Evolutionary conservation across 2,329 filamentous ascomycete genomes (phyloP).

Genomic region (Elsinoe necatrix): DNA sequence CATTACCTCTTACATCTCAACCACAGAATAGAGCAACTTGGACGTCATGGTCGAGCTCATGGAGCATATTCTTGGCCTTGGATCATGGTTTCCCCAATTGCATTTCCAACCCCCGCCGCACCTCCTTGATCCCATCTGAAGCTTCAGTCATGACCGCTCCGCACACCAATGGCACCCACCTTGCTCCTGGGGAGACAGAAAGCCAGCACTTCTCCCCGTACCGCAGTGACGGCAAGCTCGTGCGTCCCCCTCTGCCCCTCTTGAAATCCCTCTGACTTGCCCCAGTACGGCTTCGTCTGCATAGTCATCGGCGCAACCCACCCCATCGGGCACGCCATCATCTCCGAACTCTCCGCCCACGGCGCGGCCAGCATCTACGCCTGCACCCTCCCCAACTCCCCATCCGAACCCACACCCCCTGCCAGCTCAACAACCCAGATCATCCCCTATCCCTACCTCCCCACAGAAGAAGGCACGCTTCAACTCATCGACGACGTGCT

Average conservation of each 20-base stretch:
- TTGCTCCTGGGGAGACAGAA: constrained; percentile 17
- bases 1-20: constrained; percentile 10
- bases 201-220: constrained; percentile 49
- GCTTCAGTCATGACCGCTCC: not conserved
- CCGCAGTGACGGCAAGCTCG: constrained; percentile 49
- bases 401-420: constrained; percentile 45
- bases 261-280: not conserved
- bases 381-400: constrained; percentile 39
- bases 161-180: not conserved
- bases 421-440: constrained; percentile 52
- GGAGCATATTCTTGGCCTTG: not conserved
- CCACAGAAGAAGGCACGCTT: constrained; percentile 53
- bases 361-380: constrained; percentile 57
- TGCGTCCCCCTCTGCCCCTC: constrained; percentile 25
- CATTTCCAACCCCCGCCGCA: too few species aligned
- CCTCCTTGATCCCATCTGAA: not conserved
- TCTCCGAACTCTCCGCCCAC: constrained; percentile 53
- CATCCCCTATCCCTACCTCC: constrained; percentile 53
- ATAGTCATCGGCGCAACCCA: constrained; percentile 55
- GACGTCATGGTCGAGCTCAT: not conserved
- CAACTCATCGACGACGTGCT: constrained; percentile 55
- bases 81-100: not conserved
- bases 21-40: not conserved
- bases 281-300: constrained; percentile 55
- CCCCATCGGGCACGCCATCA: constrained; percentile 52